These are phyloP conservation scores for Trichosporon asahii DNA, from an alignment of 1,284 basidiomycete genomes.

Conservation along the genomic window DNA sequence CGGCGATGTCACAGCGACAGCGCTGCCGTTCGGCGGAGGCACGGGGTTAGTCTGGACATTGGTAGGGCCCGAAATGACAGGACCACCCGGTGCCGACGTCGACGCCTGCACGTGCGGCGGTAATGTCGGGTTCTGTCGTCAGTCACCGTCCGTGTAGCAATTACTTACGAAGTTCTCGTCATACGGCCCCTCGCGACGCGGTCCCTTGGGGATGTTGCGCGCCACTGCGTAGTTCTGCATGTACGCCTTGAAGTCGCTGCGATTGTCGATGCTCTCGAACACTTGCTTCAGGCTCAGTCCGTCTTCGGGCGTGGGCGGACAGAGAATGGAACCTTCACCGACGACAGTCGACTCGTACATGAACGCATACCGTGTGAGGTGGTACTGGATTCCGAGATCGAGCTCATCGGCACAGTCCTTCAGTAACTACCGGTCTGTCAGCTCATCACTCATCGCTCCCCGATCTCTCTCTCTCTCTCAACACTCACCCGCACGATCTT, in stretches of 20 bases:
- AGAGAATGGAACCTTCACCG: slow-evolving; percentile 76
- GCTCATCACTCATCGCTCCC: not conserved
- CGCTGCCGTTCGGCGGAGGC: slow-evolving; percentile 19
- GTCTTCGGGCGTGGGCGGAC: slow-evolving; percentile 37
- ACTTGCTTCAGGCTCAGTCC: slow-evolving; percentile 72
- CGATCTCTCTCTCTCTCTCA: too few relatives aligned
- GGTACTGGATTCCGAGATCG: slow-evolving; percentile 94
- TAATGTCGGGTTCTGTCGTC: slow-evolving; percentile 18
- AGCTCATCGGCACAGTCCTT: slow-evolving; percentile 96
- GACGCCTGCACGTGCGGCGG: slow-evolving; percentile 18
- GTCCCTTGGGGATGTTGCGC: slow-evolving; percentile 65
- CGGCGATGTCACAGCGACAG: slow-evolving; percentile 9
- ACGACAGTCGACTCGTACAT: slow-evolving; percentile 86
- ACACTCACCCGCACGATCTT: slow-evolving; percentile 80
- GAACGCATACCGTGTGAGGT: slow-evolving; percentile 90
- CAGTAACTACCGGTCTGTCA: slow-evolving; percentile 61
- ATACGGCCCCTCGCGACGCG: slow-evolving; percentile 72
- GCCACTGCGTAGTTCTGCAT: slow-evolving; percentile 94
- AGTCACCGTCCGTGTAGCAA: not conserved
- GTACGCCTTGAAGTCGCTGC: slow-evolving; percentile 88
- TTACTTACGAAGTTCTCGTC: slow-evolving; percentile 74
- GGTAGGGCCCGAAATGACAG: not conserved
- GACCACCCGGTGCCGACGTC: not conserved
- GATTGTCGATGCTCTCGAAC: slow-evolving; percentile 88
- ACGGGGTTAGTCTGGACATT: slow-evolving; percentile 7